phyloP scores from a whole-genome alignment of 768 basidiomycete species.

The Tricholoma flavovirens region DNA sequence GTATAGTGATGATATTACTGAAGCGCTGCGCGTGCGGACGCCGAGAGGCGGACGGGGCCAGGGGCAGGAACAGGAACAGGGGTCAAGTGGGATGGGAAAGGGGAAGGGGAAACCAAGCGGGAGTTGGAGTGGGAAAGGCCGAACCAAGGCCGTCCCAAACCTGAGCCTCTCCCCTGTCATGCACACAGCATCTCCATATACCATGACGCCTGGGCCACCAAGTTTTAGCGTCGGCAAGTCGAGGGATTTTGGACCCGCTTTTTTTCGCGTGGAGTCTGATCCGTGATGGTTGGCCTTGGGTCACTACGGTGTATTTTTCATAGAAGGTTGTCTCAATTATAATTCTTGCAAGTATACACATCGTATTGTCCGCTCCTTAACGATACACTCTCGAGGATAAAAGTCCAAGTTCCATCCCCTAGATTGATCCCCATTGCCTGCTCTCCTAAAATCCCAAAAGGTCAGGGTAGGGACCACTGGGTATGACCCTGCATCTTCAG shows the following conservation, averaged over 20 bases:
- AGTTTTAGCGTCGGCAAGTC: conserved; percentile 9
- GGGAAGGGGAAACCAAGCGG: background rate
- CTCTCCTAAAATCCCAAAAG: no score
- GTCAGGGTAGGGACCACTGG: no score
- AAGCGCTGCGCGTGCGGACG: background rate
- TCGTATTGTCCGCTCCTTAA: no score
- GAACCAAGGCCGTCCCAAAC: background rate
- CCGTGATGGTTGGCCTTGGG: background rate
- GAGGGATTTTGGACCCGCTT: conserved; percentile 5
- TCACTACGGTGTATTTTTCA: background rate
- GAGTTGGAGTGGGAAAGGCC: conserved; percentile 2
- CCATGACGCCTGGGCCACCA: conserved; percentile 24
- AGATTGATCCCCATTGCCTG: no score
- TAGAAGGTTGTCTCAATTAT: background rate
- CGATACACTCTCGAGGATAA: no score
- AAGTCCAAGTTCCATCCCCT: no score
- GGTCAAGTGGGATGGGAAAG: background rate
- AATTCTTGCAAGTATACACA: no score
- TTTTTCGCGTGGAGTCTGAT: conserved; percentile 2
- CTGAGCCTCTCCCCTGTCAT: conserved; percentile 24
- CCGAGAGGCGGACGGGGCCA: background rate
- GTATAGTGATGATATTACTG: background rate
- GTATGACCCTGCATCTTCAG: no score
- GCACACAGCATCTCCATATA: conserved; percentile 24
- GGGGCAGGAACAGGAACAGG: background rate